Evolutionary conservation across 345 rosid species (phyloP).

Genomic region (Alliaria petiolata): DNA sequence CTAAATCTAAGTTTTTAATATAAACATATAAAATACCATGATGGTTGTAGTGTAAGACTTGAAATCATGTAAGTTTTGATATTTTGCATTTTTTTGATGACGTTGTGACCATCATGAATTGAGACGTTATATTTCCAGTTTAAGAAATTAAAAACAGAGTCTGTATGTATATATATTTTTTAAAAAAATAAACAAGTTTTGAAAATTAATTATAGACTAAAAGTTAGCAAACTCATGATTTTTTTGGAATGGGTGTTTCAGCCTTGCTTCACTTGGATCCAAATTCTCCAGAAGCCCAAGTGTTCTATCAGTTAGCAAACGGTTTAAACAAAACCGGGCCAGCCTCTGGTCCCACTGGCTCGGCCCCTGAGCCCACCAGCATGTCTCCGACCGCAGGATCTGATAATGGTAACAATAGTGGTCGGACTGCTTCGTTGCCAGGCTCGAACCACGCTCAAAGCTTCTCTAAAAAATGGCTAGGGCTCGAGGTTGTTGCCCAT

Average conservation of each 20-base stretch:
- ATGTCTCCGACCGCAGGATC: slow-evolving; percentile 25
- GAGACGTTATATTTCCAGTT: not conserved
- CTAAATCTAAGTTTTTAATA: not conserved
- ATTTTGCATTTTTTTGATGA: not conserved
- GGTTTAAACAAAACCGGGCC: slow-evolving; percentile 24
- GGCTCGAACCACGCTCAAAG: slow-evolving; percentile 20
- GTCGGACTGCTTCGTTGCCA: slow-evolving; percentile 7
- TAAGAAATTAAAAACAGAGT: not conserved
- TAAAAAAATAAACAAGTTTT: not conserved
- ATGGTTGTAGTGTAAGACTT: not conserved
- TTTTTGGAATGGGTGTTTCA: slow-evolving; percentile 15
- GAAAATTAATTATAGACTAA: not conserved
- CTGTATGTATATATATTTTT: not conserved
- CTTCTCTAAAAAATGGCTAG: not conserved
- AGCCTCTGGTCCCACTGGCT: slow-evolving; percentile 19
- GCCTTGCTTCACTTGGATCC: slow-evolving; percentile 62
- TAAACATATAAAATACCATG: not conserved
- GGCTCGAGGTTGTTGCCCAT: not conserved
- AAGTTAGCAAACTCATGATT: not conserved
- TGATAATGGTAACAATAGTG: not conserved
- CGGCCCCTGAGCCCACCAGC: slow-evolving; percentile 13
- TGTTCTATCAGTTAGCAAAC: slow-evolving; percentile 46
- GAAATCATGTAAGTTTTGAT: not conserved
- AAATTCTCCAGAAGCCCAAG: slow-evolving; percentile 66
- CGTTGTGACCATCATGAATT: not conserved